A percentile compares a stretch with the other conserved stretches of the same genome.
Conservation (phyloP, 768 basidiomycete genomes). For the Psilocybe tampanensis region DNA sequence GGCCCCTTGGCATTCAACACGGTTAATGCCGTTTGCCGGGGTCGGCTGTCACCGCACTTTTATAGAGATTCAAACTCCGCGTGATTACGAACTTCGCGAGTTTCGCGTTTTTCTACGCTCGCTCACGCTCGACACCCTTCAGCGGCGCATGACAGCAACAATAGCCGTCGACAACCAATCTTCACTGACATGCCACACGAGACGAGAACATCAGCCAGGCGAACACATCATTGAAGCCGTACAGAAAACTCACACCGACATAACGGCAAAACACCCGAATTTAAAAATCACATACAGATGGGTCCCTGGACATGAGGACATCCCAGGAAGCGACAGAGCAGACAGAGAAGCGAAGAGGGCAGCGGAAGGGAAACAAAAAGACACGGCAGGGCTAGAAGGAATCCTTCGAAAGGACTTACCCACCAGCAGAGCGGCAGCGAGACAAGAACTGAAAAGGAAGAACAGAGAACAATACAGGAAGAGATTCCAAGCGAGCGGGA, state of each 20-base stretch:
- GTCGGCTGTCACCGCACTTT: no score
- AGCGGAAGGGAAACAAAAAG: background rate
- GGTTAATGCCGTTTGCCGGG: no score
- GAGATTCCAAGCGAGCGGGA: conserved; percentile 7
- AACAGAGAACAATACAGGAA: conserved; percentile 13
- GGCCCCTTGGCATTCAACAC: no score
- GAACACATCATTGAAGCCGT: conserved; percentile 6
- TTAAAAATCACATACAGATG: conserved; percentile 5
- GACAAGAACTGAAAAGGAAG: conserved; percentile 12
- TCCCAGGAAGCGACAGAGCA: conserved; percentile 10
- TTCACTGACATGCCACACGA: background rate
- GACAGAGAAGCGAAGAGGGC: conserved; percentile 17
- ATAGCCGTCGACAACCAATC: conserved; percentile 16
- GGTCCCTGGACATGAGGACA: conserved; percentile 14
- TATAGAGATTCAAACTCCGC: no score
- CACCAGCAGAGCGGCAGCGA: conserved; percentile 6
- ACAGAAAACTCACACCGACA: background rate
- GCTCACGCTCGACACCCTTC: no score
- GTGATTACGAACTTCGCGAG: no score
- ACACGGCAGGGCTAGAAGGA: background rate
- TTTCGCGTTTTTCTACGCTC: no score
- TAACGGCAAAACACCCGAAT: background rate
- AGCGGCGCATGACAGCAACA: no score
- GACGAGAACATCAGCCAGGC: background rate
- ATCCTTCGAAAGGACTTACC: background rate